phyloP scores from a whole-genome alignment of 805 yeast species.

The Sugiyamaella floridensis region DNA sequence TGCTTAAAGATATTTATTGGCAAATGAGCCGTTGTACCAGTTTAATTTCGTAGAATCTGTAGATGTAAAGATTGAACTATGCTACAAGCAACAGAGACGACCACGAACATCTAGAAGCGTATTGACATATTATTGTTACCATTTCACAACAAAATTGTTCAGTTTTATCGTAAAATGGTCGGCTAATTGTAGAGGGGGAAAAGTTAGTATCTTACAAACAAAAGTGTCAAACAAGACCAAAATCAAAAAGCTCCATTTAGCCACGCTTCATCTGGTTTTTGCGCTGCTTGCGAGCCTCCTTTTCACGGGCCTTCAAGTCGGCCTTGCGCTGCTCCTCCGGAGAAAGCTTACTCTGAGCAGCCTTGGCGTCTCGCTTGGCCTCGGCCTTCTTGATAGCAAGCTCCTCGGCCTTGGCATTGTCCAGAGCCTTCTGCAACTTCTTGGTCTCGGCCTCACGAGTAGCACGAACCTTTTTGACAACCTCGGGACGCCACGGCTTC shows the following conservation, averaged over 20 bases:
- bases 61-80: no score
- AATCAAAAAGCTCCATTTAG: not conserved
- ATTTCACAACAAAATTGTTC: no score
- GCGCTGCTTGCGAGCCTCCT: slow-evolving; percentile 63
- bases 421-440: slow-evolving; percentile 64
- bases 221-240: not conserved
- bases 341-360: slow-evolving; percentile 55
- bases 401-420: slow-evolving; percentile 59
- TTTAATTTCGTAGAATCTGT: no score
- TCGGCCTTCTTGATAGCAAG: slow-evolving; percentile 59
- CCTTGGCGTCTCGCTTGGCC: slow-evolving; percentile 47
- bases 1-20: slow-evolving; percentile 8
- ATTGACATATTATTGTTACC: no score
- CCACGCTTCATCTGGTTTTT: slow-evolving; percentile 19
- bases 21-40: no score
- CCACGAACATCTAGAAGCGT: no score
- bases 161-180: no score
- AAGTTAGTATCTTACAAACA: not conserved
- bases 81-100: no score
- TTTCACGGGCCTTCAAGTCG: slow-evolving; percentile 72
- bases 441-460: slow-evolving; percentile 68
- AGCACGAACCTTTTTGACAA: slow-evolving; percentile 65
- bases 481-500: slow-evolving; percentile 55
- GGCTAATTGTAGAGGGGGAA: no score
- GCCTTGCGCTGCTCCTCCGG: slow-evolving; percentile 75